Base-by-base conservation (phyloP, 225 moss, liverwort and hornwort genomes). In the Pseudoscleropodium purum region DNA sequence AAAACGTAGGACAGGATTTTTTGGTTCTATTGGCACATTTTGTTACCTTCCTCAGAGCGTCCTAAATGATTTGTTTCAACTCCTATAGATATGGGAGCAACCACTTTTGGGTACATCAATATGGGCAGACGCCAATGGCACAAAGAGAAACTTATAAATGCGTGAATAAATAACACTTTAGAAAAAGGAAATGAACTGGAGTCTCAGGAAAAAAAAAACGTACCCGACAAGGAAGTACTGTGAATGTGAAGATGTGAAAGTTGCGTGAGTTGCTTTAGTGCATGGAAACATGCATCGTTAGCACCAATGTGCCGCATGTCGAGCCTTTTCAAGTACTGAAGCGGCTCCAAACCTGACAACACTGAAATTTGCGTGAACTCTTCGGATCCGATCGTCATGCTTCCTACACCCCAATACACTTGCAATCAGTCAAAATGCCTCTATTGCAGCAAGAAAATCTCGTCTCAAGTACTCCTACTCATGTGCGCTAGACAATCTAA, bases 201-300 rank as follows among this genome's bases (percentile, higher is more conserved):
- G 65, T 82, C 68, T 75, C 75, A 75, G 70, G 25, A n/a, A 60
- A 78, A 39, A 67, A 79, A 80, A 25, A 62, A 56, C 51, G 13
- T 90, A 95, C 93, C 93, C 39, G 94, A 91, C 76, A 95, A 89
- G 75, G 83, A 91, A 84, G 89, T 29, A 63, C 88, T 90, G 83
- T 93, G 89, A 68, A 93, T 39, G 75, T 86, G 56, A 76, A 95
- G 93, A 76, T 95, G 93, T 54, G 94, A 90, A 85, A 95, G 92
- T 84, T 93, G 93, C 62, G 87, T 90, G 79, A 93, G 89, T 72
- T 68, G 89, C 81, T 90, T 72, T 14, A 95, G 87, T 47, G 84
- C 94, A 56, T 78, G 62, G 67, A 92, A 91, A 39, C 83, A 75
- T 59, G 89, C 76, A 91, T 93, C 93, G 36, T 33, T 76, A 83